phyloP scores from a whole-genome alignment of 768 basidiomycete species.

The Lactarius psammicola region DNA sequence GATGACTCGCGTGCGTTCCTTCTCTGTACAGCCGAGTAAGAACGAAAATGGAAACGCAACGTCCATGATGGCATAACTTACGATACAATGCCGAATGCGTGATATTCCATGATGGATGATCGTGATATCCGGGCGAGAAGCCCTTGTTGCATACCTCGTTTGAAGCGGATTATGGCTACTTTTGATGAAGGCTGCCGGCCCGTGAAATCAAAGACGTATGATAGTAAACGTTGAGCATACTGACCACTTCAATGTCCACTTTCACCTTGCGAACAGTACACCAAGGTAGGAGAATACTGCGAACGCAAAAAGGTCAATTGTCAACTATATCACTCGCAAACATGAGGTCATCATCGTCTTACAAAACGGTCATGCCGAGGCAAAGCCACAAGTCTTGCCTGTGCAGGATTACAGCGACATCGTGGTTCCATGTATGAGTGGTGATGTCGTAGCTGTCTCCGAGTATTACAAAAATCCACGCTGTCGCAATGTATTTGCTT shows the following conservation, averaged over 20 bases:
- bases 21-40: constrained; percentile 45
- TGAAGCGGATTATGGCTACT: constrained; percentile 74
- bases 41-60: constrained; percentile 22
- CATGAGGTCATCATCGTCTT: constrained; percentile 33
- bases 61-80: constrained; percentile 38
- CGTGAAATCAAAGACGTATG: neutral
- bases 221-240: constrained; percentile 30
- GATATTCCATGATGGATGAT: constrained; percentile 74
- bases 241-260: constrained; percentile 73
- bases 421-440: constrained; percentile 56
- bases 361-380: constrained; percentile 73
- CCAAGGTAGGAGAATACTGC: constrained; percentile 72
- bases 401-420: constrained; percentile 51
- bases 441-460: constrained; percentile 58
- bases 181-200: constrained; percentile 65
- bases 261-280: constrained; percentile 68
- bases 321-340: neutral
- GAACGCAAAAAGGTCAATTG: constrained; percentile 7
- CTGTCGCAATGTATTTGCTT: constrained; percentile 26
- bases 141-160: constrained; percentile 83
- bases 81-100: constrained; percentile 79
- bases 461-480: constrained; percentile 68
- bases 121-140: constrained; percentile 72
- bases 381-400: constrained; percentile 81
- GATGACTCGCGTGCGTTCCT: constrained; percentile 68